Base-by-base conservation (phyloP, 257 asterid genomes). In the Solanum piurae region DNA sequence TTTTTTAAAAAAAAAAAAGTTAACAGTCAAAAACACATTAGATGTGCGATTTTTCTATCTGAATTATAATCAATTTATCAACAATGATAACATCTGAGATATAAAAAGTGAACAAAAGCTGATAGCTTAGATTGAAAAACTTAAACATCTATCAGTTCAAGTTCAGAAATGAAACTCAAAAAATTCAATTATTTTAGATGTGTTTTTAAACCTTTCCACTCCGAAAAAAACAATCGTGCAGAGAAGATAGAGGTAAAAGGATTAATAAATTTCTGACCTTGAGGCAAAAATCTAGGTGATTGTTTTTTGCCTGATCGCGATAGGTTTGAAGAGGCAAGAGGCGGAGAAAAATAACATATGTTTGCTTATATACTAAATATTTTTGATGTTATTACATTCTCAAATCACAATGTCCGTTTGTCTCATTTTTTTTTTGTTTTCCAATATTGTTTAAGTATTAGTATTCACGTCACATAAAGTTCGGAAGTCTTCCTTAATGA, bases 291-390 rank as follows among this genome's bases (percentile, higher is more conserved):
- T 36, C 12, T 73, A 20, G 49, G 29, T n/a, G 12, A 12, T 23
- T 60, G 0, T 23, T 60, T 60, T 60, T 60, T 60, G 69, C 13
- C 12, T 60, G 12, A 34, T 73, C n/a, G 40, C 6, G 88, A 89
- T 90, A 86, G 89, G 90, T 85, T 88, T 86, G 87, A 29, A 7
- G 29, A 29, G 29, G 29, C 6, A 52, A 60, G 80, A 44, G 86
- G 23, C n/a, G 72, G 86, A 62, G 40, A 20, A 5, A 34, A 20
- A 34, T 34, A 55, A 18, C 38, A 6, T 36, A 18, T 73, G 16
- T 73, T 66, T 9, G 29, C 12, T 66, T 66, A 66, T 11, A 25
- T 25, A 25, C 73, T 66, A 66, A 60, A 60, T 21, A 21, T 60
- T 9, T 9, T 23, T 60, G 1, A 23, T 60, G 6, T 60, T 23